Conservation (phyloP, 805 yeast species). For the Zygotorulaspora sp. region DNA sequence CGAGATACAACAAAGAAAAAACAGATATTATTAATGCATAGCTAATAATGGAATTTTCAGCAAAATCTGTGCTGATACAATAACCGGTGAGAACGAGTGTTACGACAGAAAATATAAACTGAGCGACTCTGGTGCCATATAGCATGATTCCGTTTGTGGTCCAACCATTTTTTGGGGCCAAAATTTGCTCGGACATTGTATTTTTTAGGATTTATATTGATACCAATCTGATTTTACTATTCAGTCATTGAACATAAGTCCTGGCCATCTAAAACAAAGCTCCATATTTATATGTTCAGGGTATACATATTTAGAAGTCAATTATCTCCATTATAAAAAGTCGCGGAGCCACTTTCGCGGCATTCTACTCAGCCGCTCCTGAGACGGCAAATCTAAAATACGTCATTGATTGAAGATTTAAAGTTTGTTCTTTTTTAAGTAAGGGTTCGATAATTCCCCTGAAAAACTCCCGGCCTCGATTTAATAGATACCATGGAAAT, state of each 20-base stretch:
- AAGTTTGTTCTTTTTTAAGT: background rate
- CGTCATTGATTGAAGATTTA: background rate
- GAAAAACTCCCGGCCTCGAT: background rate
- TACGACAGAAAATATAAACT: constrained; percentile 5
- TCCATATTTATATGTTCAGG: background rate
- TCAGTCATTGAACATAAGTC: background rate
- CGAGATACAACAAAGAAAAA: constrained; percentile 6
- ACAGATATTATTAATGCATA: constrained; percentile 6
- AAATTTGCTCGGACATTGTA: background rate
- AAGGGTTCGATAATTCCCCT: background rate
- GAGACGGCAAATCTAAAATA: background rate
- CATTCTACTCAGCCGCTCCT: background rate
- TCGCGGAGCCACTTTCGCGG: background rate
- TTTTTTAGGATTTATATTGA: background rate
- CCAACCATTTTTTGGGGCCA: background rate
- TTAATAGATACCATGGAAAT: background rate
- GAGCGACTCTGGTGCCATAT: background rate
- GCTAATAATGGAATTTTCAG: constrained; percentile 1
- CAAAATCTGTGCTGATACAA: background rate
- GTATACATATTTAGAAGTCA: background rate
- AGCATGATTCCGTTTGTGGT: background rate
- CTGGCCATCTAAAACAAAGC: background rate
- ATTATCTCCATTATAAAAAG: background rate
- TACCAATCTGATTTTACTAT: background rate
- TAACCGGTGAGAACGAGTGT: constrained; percentile 5